A percentile compares a stretch with the other conserved stretches of the same genome.
These are phyloP conservation scores for Biscogniauxia marginata DNA, from an alignment of 2,329 filamentous ascomycete species.

Conservation along the genomic window DNA sequence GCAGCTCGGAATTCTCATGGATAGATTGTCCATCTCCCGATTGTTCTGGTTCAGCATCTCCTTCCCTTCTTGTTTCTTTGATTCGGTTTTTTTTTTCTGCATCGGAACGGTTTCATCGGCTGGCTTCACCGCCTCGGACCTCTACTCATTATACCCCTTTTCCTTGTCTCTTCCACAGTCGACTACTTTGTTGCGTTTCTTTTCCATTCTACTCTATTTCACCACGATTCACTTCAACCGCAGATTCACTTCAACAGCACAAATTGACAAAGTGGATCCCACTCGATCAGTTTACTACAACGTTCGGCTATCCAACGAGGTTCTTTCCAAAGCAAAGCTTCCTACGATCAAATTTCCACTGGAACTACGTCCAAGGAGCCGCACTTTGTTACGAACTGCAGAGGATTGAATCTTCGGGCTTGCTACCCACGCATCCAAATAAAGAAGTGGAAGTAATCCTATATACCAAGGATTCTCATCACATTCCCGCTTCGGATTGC, in stretches of 20 bases:
- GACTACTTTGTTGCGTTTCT: neutral
- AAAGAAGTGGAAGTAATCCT: no score
- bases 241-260: neutral
- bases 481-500: no score
- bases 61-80: neutral
- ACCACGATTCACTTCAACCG: neutral
- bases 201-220: neutral
- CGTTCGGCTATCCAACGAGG: neutral
- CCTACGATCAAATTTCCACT: no score
- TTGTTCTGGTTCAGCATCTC: neutral
- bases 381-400: no score
- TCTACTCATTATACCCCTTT: constrained; percentile 4
- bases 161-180: neutral
- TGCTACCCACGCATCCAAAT: no score
- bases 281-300: no score
- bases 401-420: no score
- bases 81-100: neutral
- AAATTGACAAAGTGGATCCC: neutral
- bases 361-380: no score
- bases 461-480: no score
- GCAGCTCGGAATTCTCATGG: neutral
- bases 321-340: neutral
- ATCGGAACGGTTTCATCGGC: neutral
- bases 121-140: neutral
- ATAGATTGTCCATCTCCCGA: neutral